phyloP scores from a whole-genome alignment of 2,329 filamentous ascomycete genomes.

The Aspergillus proliferans region DNA sequence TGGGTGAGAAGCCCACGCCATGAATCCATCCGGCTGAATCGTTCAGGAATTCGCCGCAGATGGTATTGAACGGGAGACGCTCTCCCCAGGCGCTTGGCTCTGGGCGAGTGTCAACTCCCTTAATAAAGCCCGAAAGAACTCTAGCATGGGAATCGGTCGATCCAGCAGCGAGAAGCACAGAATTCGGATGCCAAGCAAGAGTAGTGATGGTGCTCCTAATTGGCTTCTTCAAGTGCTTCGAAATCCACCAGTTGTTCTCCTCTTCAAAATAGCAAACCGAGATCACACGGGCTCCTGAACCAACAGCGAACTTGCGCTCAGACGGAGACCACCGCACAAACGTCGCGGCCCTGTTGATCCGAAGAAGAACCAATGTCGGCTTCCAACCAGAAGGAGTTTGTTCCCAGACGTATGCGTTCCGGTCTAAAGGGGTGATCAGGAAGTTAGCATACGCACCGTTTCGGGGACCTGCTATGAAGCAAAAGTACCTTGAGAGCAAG shows the following conservation, averaged over 20 bases:
- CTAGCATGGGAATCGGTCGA: conserved; percentile 96
- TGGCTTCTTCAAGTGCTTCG: conserved; percentile 98
- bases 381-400: conserved; percentile 89
- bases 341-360: conserved; percentile 93
- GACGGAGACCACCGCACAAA: conserved; percentile 96
- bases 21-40: conserved; percentile 97
- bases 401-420: conserved; percentile 98
- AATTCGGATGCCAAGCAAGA: conserved; percentile 95
- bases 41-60: conserved; percentile 94
- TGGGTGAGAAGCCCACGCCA: conserved; percentile 85
- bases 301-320: conserved; percentile 95
- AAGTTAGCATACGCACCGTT: background rate
- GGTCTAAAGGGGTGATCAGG: conserved; percentile 53
- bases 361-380: conserved; percentile 89
- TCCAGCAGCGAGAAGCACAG: conserved; percentile 84
- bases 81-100: conserved; percentile 90
- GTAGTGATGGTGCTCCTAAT: conserved; percentile 95
- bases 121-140: conserved; percentile 93
- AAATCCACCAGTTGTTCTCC: conserved; percentile 99
- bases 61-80: conserved; percentile 92
- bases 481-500: conserved; percentile 79
- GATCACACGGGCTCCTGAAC: conserved; percentile 90
- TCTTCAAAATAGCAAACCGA: conserved; percentile 98
- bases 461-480: background rate
- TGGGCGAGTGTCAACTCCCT: conserved; percentile 81